Evolutionary conservation across 2,329 filamentous ascomycete species (phyloP), one percentile per base, ranked within the genome.

Genomic region (Knoxdaviesia capensis): DNA sequence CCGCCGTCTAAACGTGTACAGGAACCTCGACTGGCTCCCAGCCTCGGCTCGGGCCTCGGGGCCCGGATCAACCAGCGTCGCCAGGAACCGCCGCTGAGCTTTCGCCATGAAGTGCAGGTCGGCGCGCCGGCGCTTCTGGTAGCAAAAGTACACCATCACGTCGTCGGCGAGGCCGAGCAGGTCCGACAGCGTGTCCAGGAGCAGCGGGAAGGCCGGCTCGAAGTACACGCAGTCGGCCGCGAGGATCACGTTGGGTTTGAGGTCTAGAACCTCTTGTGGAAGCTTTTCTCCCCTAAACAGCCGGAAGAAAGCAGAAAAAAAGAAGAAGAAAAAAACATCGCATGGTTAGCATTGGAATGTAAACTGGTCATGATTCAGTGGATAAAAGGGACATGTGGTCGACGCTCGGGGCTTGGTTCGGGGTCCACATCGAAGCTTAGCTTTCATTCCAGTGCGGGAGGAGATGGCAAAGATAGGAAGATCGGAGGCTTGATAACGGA

Each of bases 151-250:
- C 39, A 80, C 57, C 7, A 68, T 63, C 7, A 71, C 69, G 37
- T 64, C 57, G 28, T 80, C 79, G 56, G 79, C 86, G 37, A 86
- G 69, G 10, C 72, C 69, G 48, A 94, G 66, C 39, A 94, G 65
- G 47, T 82, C 75, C 45, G 71, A 65, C 48, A 96, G 62, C 5
- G 88, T 96, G 48, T 75, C 63, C 53, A 90, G 70, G 39, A 98
- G 69, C 33, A 94, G 66, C 31, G 88, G 87, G 54, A 96, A 96
- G 1, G 90, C 84, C 3, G 88, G 86, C 59, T 96, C 90, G 57
- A 93, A 93, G 64, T 96, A 98, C 40, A 94, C 86, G 60, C 88
- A 96, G 58, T 96, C 90, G 36, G 87, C 88, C 4, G 90, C 90
- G n/a, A 96, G 69, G 43, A 98, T 77, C 43, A 94, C 66, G 52